Conservation (phyloP, 257 asterid genomes). For the Fraxinus cuspidata region DNA sequence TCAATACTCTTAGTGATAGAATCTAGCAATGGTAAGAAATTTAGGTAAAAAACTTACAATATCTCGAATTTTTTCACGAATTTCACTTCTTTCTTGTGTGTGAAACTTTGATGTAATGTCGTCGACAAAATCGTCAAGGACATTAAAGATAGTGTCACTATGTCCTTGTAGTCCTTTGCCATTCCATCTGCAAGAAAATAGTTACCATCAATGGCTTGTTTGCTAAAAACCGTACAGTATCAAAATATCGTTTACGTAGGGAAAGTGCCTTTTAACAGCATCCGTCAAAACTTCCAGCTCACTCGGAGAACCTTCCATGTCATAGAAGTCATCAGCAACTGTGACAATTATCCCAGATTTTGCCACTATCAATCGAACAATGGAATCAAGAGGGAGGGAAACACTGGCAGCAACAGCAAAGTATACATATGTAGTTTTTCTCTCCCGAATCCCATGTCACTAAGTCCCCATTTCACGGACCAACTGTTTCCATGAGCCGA, state of each 20-base stretch:
- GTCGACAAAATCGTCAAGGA: conserved; percentile 52
- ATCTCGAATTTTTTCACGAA: conserved; percentile 30
- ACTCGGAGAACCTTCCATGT: conserved; percentile 48
- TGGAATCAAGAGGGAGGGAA: conserved; percentile 42
- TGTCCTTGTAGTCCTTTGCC: conserved; percentile 49
- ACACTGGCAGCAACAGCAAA: conserved; percentile 47
- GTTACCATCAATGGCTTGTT: not conserved
- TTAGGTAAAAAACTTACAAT: conserved; percentile 40
- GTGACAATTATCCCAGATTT: conserved; percentile 51
- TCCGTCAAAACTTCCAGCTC: conserved; percentile 45
- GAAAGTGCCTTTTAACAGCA: conserved; percentile 47
- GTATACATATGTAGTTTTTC: conserved; percentile 51
- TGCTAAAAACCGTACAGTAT: not conserved
- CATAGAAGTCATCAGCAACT: conserved; percentile 64
- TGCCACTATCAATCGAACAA: conserved; percentile 39
- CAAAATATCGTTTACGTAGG: not conserved
- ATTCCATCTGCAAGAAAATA: conserved; percentile 49
- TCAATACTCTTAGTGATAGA: not conserved
- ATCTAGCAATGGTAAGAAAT: not conserved
- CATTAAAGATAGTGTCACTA: conserved; percentile 54
- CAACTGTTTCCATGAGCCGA: conserved; percentile 35
- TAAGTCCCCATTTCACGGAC: conserved; percentile 53
- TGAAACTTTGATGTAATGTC: conserved; percentile 28
- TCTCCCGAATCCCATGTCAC: conserved; percentile 69
- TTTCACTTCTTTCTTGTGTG: conserved; percentile 27